These are phyloP conservation scores for Calonectria pauciramosa DNA, from an alignment of 2,329 filamentous ascomycete genomes.

Conservation along the genomic window DNA sequence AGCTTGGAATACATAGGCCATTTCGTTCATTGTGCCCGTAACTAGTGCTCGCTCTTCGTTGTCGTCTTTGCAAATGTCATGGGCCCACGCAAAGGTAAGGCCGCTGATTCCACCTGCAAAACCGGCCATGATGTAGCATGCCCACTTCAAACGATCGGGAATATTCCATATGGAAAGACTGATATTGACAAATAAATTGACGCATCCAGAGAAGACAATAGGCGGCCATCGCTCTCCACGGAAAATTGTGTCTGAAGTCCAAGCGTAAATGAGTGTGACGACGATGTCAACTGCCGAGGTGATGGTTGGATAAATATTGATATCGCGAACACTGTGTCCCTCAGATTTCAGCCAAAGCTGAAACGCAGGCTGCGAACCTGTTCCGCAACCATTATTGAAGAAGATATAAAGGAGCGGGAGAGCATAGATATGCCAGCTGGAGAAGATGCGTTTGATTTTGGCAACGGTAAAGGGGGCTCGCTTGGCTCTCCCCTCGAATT, in stretches of 20 bases:
- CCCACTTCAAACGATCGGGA: constrained; percentile 71
- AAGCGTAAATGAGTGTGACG: constrained; percentile 73
- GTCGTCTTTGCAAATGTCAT: constrained; percentile 64
- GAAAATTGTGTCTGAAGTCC: constrained; percentile 73
- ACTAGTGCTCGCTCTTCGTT: constrained; percentile 78
- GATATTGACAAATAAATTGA: constrained; percentile 56
- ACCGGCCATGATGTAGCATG: constrained; percentile 68
- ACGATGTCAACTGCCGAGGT: constrained; percentile 66
- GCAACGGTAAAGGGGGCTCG: constrained; percentile 54
- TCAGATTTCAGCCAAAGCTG: constrained; percentile 60
- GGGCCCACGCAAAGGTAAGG: constrained; percentile 62
- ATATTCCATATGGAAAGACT: constrained; percentile 60
- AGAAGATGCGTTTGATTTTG: constrained; percentile 73
- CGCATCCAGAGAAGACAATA: constrained; percentile 66
- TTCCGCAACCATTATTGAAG: constrained; percentile 71
- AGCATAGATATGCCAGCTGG: constrained; percentile 74
- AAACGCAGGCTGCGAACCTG: constrained; percentile 68
- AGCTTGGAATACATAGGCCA: constrained; percentile 77
- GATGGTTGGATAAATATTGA: constrained; percentile 72
- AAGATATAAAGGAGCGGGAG: constrained; percentile 71
- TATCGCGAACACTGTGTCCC: constrained; percentile 55
- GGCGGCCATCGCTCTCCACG: constrained; percentile 72
- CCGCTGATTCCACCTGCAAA: constrained; percentile 63
- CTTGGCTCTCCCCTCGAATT: constrained; percentile 58
- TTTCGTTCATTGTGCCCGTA: constrained; percentile 75